A percentile compares a stretch with the other conserved stretches of the same genome.
phyloP scores from a whole-genome alignment of 2,329 filamentous ascomycete species.

The Truncatella angustata region DNA sequence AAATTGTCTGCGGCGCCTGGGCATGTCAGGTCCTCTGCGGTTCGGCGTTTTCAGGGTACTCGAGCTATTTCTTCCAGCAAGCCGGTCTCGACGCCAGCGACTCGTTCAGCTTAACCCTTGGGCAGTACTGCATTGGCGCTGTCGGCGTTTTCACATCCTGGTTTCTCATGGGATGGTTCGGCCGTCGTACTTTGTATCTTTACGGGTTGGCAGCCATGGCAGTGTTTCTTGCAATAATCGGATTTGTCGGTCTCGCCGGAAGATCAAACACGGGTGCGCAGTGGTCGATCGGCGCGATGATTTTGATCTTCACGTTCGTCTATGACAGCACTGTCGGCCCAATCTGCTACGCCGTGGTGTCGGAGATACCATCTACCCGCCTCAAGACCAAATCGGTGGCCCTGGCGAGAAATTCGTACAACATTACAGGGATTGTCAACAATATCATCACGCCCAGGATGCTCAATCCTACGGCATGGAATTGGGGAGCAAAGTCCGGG shows the following conservation, averaged over 20 bases:
- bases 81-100: neutral
- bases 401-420: slow-evolving; percentile 29
- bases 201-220: neutral
- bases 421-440: slow-evolving; percentile 32
- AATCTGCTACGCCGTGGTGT: neutral
- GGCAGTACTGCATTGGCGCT: neutral
- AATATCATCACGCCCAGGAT: slow-evolving; percentile 1
- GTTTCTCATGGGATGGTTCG: slow-evolving; percentile 7
- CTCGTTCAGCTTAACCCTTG: neutral
- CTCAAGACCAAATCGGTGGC: slow-evolving; percentile 22
- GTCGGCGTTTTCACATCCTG: neutral
- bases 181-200: slow-evolving; percentile 6
- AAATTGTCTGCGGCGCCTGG: slow-evolving; percentile 5
- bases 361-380: slow-evolving; percentile 17
- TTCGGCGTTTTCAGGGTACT: neutral
- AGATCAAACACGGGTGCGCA: neutral
- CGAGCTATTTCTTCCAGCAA: slow-evolving; percentile 1
- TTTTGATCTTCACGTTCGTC: neutral
- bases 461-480: slow-evolving; percentile 34
- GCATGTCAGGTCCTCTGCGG: neutral
- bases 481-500: slow-evolving; percentile 38
- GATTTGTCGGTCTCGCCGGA: neutral
- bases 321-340: slow-evolving; percentile 5
- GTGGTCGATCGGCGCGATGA: slow-evolving; percentile 2
- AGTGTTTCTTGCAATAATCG: slow-evolving; percentile 1